These are phyloP conservation scores for Agaricales sp. DNA, from an alignment of 1,284 basidiomycete species.

Conservation along the genomic window DNA sequence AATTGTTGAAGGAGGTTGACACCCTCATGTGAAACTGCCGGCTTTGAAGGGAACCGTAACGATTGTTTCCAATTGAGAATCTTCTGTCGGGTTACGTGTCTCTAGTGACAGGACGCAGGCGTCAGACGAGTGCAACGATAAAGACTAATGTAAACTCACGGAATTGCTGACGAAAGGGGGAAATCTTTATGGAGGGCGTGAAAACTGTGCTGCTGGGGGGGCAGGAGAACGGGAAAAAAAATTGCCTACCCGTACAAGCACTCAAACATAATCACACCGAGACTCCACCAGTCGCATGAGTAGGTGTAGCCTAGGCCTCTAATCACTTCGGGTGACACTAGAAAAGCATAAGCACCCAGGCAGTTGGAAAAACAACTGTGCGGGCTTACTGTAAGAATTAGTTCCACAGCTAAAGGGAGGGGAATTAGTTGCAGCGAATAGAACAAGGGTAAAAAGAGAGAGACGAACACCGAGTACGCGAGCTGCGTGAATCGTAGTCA, in stretches of 20 bases:
- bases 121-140: slow-evolving; percentile 4
- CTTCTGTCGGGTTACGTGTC: slow-evolving; percentile 85
- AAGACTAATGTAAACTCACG: slow-evolving; percentile 50
- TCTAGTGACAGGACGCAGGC: slow-evolving; percentile 30
- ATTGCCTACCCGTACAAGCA: slow-evolving; percentile 73
- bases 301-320: slow-evolving; percentile 88
- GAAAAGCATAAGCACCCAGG: slow-evolving; percentile 13
- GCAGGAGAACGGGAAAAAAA: slow-evolving; percentile 11
- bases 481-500: slow-evolving; percentile 35
- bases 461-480: slow-evolving; percentile 88
- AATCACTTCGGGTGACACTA: slow-evolving; percentile 94
- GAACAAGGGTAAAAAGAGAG: slow-evolving; percentile 13
- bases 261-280: slow-evolving; percentile 90
- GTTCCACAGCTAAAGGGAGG: slow-evolving; percentile 58
- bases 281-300: slow-evolving; percentile 97
- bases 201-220: slow-evolving; percentile 12
- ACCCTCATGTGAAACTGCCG: slow-evolving; percentile 77
- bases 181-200: slow-evolving; percentile 42
- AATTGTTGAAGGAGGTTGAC: slow-evolving; percentile 81
- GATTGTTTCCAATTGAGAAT: slow-evolving; percentile 89
- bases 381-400: slow-evolving; percentile 79
- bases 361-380: slow-evolving; percentile 11
- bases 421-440: slow-evolving; percentile 11
- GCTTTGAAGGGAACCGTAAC: slow-evolving; percentile 79
- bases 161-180: slow-evolving; percentile 91